Evolutionary conservation across 495 filamentous ascomycete genomes (phyloP), one percentile per base, ranked within the genome.

Genomic region (Lineolata rhizophorae): DNA sequence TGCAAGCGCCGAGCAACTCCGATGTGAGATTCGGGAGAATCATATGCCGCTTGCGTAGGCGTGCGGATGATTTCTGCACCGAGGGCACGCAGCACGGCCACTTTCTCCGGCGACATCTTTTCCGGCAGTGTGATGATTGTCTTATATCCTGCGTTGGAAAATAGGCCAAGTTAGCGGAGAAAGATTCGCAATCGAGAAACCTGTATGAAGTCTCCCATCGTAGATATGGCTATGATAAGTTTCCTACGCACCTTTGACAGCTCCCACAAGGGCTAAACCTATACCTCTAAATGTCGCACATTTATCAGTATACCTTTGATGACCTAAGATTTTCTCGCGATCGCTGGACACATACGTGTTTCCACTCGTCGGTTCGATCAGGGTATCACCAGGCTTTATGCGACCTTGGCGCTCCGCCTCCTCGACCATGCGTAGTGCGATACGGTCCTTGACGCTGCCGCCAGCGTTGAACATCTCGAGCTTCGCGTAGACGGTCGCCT

Each of bases 101-200:
- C 90, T 51, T 99, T 99, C 55, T 99, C 87, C 18, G 81, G 70
- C 4, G 82, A 92, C 87, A 99, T 99, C 61, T 99, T 99, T 58
- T 99, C 87, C 22, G 87, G 87, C 2, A 99, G 68, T 0, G 87
- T 99, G 47, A 99, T 99, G 53, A 99, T 94, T 11, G 80, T 87
- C 53, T 85, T 87, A 57, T 99, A 97, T 31, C 71, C 64, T 64
- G 36, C 4, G 16, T 40, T 27, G n/a, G n/a, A n/a, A n/a, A n/a
- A n/a, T n/a, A n/a, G n/a, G n/a, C n/a, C n/a, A n/a, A n/a, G n/a
- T n/a, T n/a, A n/a, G n/a, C n/a, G n/a, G n/a, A n/a, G n/a, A n/a
- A n/a, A n/a, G n/a, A n/a, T n/a, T n/a, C n/a, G n/a, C n/a, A n/a
- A n/a, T n/a, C n/a, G n/a, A n/a, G n/a, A n/a, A n/a, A n/a, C n/a